Evolutionary conservation across 495 filamentous ascomycete genomes (phyloP), one percentile per base, ranked within the genome.

Genomic region (Acidiella bohemica): DNA sequence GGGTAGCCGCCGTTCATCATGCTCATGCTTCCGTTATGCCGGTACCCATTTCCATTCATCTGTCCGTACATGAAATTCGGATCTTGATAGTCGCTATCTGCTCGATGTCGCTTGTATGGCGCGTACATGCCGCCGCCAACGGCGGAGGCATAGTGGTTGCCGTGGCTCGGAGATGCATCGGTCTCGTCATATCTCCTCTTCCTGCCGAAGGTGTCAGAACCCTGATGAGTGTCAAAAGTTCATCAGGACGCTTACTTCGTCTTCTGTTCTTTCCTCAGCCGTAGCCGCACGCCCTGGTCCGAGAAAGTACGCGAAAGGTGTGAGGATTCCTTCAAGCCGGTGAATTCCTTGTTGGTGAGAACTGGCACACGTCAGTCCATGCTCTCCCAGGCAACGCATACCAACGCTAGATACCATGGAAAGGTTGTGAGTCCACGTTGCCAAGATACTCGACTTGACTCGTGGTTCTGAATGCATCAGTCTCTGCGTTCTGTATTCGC

Each of bases 281-380:
- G 72, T 31, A 97, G 65, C 27, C 85, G 77, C 10, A 96, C 84
- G 13, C 90, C 90, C 58, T 97, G 90, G 56, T 97, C 90, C 44
- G 83, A 83, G 61, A 97, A 96, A 0, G 84, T 84, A 46, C 87
- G 73, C 2, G 90, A 94, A 14, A 97, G 63, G 54, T 84, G 81
- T 0, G 90, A 95, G 7, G 88, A 95, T 56, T 94, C 88, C 29
- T 73, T 71, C 73, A 93, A 78, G 21, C 88, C 88, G 3, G 78
- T 79, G 52, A 84, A 96, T 38, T 78, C 76, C 61, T 92, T 94
- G 23, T 73, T 69, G 12, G 76, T 64, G 41, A 73, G 76, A 13
- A 87, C 86, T 78, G 50, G 19, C 39, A 39, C 31, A 18, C 18
- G 29, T 41, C 39, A 41, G 25, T 27, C 25, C 7, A 27, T 27